phyloP scores from a whole-genome alignment of 768 basidiomycete species.

The Suillus plorans region DNA sequence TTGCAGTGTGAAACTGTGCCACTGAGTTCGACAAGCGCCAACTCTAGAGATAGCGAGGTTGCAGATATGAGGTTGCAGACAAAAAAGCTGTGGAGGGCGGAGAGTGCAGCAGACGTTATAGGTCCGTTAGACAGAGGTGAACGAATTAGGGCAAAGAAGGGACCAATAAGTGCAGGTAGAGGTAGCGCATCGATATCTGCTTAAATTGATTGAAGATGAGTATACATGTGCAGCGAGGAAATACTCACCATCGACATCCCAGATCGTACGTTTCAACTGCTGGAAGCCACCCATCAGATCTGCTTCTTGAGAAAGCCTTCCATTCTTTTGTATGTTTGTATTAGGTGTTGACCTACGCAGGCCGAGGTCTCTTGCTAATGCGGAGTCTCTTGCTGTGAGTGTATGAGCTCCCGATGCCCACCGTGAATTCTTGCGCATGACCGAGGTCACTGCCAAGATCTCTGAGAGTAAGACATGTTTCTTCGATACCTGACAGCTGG shows the following conservation, averaged over 20 bases:
- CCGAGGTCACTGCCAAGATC: conserved; percentile 86
- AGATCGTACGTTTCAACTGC: conserved; percentile 73
- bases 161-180: conserved; percentile 66
- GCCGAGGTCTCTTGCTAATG: conserved; percentile 72
- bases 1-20: conserved; percentile 93
- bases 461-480: conserved; percentile 87
- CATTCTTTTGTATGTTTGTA: conserved; percentile 39
- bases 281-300: conserved; percentile 91
- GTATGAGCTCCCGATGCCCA: conserved; percentile 82
- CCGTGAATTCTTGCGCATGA: conserved; percentile 97
- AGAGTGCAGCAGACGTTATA: conserved; percentile 92
- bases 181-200: conserved; percentile 61
- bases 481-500: conserved; percentile 39
- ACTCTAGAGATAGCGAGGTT: conserved; percentile 53
- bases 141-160: conserved; percentile 91
- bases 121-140: conserved; percentile 95
- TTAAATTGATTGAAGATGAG: conserved; percentile 1
- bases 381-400: conserved; percentile 60
- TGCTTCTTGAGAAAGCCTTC: conserved; percentile 64
- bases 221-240: conserved; percentile 7
- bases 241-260: conserved; percentile 62
- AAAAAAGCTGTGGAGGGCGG: conserved; percentile 87
- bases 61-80: conserved; percentile 69
- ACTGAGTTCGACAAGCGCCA: conserved; percentile 79
- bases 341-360: conserved; percentile 60